Base-by-base conservation (phyloP, 2,329 filamentous ascomycete species). In the Fusarium zealandicum region DNA sequence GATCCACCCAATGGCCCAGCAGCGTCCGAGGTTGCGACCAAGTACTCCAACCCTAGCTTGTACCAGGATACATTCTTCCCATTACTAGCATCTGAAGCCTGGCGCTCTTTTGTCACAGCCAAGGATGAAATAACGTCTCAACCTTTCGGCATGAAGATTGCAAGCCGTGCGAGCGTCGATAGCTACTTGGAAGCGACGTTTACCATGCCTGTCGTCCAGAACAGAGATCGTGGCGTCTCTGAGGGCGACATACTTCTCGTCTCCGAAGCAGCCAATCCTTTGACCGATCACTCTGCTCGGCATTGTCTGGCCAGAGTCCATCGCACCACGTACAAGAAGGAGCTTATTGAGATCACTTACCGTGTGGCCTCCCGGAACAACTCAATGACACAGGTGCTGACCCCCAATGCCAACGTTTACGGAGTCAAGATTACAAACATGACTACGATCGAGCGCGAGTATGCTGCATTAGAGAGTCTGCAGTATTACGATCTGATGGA, bases 401-500 rank as follows among this genome's bases (percentile, higher is more conserved):
- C 84, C 32, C 89, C 91, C 0, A 88, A 90, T 32, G 79, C 82
- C 13, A 85, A 85, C 32, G 80, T 96, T 0, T 83, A 86, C 66
- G 92, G 87, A 2, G 81, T 90, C 51, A 96, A 96, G 69, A 87
- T 99, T 62, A 92, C 92, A 47, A 96, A 93, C 55, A 90, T 99
- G 79, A 96, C 90, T 2, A 95, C 95, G 0, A 88, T 98, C 44
- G 93, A 99, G 77, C 88, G 95, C 72, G 95, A 99, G 74, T 99
- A 93, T 72, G 95, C 92, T 51, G 92, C 95, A 1, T 76, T 99
- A 25, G 90, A 92, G 75, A 93, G 90, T 67, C 75, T 99, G 59
- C 90, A 96, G 72, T 98, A 96, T 73, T 99, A 98, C 67, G 95
- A 99, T 73, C 81, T 99, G 16, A 96, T 93, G 78, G 89, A 93